These are phyloP conservation scores for Nothomitra cinnamomea DNA, from an alignment of 2,329 filamentous ascomycete species.

Conservation along the genomic window DNA sequence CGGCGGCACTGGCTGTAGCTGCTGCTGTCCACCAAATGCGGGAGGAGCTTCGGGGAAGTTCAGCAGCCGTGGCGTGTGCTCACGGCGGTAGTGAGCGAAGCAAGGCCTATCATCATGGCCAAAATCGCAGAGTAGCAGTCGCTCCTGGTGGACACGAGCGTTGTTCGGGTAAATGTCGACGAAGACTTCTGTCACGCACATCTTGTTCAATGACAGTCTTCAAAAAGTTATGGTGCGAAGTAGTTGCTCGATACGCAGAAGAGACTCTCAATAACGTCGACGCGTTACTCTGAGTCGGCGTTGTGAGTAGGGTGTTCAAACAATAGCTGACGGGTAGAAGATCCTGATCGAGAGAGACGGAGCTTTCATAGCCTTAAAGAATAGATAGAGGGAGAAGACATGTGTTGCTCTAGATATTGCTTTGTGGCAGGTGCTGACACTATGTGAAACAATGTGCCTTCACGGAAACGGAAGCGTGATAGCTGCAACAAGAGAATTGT, in stretches of 20 bases:
- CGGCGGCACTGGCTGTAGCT: neutral
- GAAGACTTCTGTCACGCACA: constrained; percentile 4
- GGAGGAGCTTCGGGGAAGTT: neutral
- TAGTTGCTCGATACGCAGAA: neutral
- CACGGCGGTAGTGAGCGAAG: neutral
- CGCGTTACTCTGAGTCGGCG: too few species aligned
- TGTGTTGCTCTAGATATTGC: neutral
- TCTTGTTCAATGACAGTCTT: neutral
- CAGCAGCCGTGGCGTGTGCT: neutral
- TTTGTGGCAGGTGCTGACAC: neutral
- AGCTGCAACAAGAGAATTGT: neutral
- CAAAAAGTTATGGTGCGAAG: neutral
- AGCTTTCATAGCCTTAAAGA: neutral
- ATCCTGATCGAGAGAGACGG: neutral
- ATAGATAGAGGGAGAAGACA: neutral
- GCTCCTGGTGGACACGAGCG: neutral
- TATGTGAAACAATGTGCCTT: neutral
- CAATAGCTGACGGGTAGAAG: neutral
- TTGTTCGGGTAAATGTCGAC: constrained; percentile 3
- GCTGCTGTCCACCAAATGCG: neutral
- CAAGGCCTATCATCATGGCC: constrained; percentile 1
- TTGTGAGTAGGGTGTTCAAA: neutral
- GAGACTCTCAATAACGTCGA: too few species aligned
- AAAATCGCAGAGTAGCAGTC: neutral
- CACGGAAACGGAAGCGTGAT: neutral